Base-by-base conservation (phyloP, 2,329 filamentous ascomycete species). In the Cadophora luteo-olivacea region DNA sequence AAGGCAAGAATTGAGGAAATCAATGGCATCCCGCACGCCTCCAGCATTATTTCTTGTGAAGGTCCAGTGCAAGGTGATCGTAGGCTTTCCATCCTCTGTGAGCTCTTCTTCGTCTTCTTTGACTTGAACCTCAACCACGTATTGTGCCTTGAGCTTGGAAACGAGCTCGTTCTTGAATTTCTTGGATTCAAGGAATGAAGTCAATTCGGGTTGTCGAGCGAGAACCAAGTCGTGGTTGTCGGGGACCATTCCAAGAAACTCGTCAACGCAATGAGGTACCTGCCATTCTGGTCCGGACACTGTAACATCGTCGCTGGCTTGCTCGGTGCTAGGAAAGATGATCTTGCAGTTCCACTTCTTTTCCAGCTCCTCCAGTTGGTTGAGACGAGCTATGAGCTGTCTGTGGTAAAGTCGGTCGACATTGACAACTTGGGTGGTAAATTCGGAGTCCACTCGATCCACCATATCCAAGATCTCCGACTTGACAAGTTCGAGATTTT, bases 321-420 rank as follows among this genome's bases (percentile, higher is more conserved):
- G 92, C 80, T 99, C 96, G 11, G 96, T 98, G 82, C 94, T 97
- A 8, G 96, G 96, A 79, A 99, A 99, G 74, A 94, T 92, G 77
- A 99, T 97, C 84, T 98, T 98, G 89, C 96, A 99, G 80, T 98
- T 98, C 91, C 94, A 98, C 82, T 97, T 97, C 85, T 97, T 97
- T 84, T 99, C 96, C 63, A 99, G 86, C 75, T 96, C 93, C 73
- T 98, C 95, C 68, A 99, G 93, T 77, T 97, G 93, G 55, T 88
- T 84, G 72, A 98, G 90, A 69, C 94, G 93, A 69, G 92, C 88
- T 78, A 99, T 91, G 69, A 99, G 89, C 81, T 97, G 93, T 72
- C 96, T 92, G 78, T 99, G 96, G 79, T 97, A 97, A 67, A 99
- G 85, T 64, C 96, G 92, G 79, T 98, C 95, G 76, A 98, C 94